These are phyloP conservation scores for Citrus medica DNA, from an alignment of 345 rosid species.

Conservation along the genomic window DNA sequence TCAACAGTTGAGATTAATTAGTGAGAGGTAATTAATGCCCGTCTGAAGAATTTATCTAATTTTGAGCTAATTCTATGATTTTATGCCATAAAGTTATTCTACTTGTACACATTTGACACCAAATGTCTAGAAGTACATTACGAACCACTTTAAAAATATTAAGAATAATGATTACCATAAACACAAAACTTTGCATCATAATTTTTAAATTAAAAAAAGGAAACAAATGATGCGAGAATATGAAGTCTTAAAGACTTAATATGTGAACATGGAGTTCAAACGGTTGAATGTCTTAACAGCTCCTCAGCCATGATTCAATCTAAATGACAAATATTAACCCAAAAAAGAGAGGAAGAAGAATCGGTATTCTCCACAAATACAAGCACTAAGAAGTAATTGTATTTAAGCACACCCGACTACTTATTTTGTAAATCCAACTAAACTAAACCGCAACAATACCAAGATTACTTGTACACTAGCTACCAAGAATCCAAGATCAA, in stretches of 20 bases:
- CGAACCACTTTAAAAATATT: neutral
- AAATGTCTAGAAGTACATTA: neutral
- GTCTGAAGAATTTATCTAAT: too few species aligned
- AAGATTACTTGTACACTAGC: neutral
- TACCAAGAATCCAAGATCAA: neutral
- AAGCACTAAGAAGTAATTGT: neutral
- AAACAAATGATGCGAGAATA: neutral
- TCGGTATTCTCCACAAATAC: neutral
- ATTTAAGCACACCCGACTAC: neutral
- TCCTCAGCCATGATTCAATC: constrained; percentile 11
- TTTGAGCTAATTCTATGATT: too few species aligned
- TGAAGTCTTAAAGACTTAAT: constrained; percentile 17
- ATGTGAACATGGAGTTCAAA: constrained; percentile 38
- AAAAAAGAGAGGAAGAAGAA: neutral
- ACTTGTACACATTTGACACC: too few species aligned
- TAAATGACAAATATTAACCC: neutral
- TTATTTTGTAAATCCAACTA: neutral
- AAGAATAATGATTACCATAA: neutral
- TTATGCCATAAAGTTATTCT: too few species aligned
- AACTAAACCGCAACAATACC: neutral
- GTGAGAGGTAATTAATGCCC: too few species aligned
- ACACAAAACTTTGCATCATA: neutral
- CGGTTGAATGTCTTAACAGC: constrained; percentile 44
- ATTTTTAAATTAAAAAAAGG: neutral
- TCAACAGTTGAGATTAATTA: too few species aligned